Percentiles rank a stretch among this genome's conserved stretches.
phyloP scores from a whole-genome alignment of 2,329 filamentous ascomycete genomes.

The Penicillium brasilianum region DNA sequence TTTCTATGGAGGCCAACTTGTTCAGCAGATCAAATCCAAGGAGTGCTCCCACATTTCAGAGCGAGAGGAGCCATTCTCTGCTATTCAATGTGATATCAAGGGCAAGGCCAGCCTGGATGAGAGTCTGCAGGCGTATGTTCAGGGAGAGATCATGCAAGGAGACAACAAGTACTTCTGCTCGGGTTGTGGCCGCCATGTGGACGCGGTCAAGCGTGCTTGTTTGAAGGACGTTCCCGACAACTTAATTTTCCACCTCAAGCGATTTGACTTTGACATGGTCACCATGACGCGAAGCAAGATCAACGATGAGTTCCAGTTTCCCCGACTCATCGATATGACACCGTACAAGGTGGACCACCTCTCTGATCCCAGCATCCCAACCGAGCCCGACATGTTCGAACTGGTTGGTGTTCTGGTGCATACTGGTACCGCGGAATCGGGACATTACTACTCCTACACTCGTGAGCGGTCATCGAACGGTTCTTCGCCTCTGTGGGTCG shows the following conservation, averaged over 20 bases:
- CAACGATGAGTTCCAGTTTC: conserved; percentile 93
- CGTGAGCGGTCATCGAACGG: conserved; percentile 70
- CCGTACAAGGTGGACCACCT: conserved; percentile 89
- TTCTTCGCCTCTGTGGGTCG: conserved; percentile 70
- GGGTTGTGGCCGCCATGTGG: conserved; percentile 83
- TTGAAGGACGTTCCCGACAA: conserved; percentile 92
- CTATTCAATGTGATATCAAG: conserved; percentile 95
- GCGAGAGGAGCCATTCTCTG: conserved; percentile 85
- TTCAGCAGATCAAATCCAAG: conserved; percentile 94
- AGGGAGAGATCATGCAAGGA: conserved; percentile 95
- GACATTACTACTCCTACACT: conserved; percentile 97
- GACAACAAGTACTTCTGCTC: conserved; percentile 99
- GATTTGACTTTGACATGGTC: conserved; percentile 59
- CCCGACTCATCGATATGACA: conserved; percentile 79
- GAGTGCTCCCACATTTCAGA: conserved; percentile 95
- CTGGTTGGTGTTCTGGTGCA: conserved; percentile 95
- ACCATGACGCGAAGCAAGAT: conserved; percentile 87
- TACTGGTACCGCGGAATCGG: conserved; percentile 87
- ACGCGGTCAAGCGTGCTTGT: conserved; percentile 92
- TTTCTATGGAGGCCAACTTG: conserved; percentile 88
- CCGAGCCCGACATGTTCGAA: conserved; percentile 79
- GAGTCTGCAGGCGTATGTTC: conserved; percentile 91
- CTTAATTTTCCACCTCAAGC: conserved; percentile 87
- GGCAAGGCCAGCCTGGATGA: conserved; percentile 83
- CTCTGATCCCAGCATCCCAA: conserved; percentile 62